Evolutionary conservation across 345 rosid genomes (phyloP).

Genomic region (Citrus hindsii): DNA sequence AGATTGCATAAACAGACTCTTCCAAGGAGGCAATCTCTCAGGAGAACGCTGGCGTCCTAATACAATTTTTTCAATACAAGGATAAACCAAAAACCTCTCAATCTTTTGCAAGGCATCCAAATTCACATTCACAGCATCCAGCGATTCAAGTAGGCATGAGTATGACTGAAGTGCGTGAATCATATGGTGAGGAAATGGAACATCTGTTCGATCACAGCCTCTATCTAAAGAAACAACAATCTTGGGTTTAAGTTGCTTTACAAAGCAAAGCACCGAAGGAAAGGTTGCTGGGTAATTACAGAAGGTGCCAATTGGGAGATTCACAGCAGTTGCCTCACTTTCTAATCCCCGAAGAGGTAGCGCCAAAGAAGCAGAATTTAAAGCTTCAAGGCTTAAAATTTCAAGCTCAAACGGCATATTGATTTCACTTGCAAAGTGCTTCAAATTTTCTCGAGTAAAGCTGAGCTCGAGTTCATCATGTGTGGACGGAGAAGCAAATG

Average conservation of each 20-base stretch:
- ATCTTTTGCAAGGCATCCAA: conserved; percentile 73
- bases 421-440: conserved; percentile 64
- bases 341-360: conserved; percentile 23
- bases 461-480: conserved; percentile 62
- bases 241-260: conserved; percentile 76
- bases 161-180: conserved; percentile 66
- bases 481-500: conserved; percentile 51
- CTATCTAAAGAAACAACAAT: conserved; percentile 76
- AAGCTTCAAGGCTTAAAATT: conserved; percentile 51
- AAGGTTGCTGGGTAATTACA: conserved; percentile 50
- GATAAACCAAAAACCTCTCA: conserved; percentile 72
- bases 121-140: conserved; percentile 76
- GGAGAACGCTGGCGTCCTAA: conserved; percentile 56
- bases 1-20: conserved; percentile 57
- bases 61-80: conserved; percentile 61
- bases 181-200: conserved; percentile 70
- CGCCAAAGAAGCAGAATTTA: conserved; percentile 50
- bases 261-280: conserved; percentile 57
- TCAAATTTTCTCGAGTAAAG: conserved; percentile 73
- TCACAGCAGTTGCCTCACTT: conserved; percentile 66
- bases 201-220: conserved; percentile 78
- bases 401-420: conserved; percentile 65
- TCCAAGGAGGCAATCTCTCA: conserved; percentile 67
- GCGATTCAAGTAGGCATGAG: conserved; percentile 64
- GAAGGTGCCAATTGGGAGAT: conserved; percentile 61